Evolutionary conservation across 2,329 filamentous ascomycete genomes (phyloP), one percentile per base, ranked within the genome.

Genomic region (Nigrospora oryzae): DNA sequence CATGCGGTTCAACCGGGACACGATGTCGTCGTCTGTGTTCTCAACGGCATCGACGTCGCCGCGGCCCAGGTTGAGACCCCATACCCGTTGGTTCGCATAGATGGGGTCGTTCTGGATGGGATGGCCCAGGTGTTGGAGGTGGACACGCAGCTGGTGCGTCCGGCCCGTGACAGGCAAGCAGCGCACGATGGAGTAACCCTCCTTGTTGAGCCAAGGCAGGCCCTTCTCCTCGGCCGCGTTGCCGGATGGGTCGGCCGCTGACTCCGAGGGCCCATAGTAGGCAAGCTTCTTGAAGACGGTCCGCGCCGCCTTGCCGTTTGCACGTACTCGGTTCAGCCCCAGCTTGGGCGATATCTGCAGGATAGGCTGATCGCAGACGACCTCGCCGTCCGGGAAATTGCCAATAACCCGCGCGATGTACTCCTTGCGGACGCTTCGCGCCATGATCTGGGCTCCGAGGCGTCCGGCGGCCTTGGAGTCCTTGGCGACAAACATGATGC

Each of bases 401-500:
- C 93, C 93, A 52, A 86, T 86, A 11, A 97, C 93, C 35, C 93
- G 78, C 3, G 91, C 91, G 19, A 98, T 74, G 58, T 98, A 98
- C 63, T 98, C 93, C 63, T 98, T 98, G 55, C 89, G 83, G 34
- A 98, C 87, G 0, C 84, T 91, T 33, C 93, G 77, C 5, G 77
- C 77, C 53, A 81, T 78, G 47, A 98, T 87, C 63, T 95, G 86
- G 36, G 74, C 68, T 44, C 83, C 81, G 53, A 98, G 75, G 31
- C 74, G 73, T 51, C 91, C 88, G 1, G 93, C 91, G 0, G 86
- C 87, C 56, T 81, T 79, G 34, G 83, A 74, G 51, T 87, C 82
- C 67, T 98, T 98, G 28, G 85, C 93, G 55, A 98, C 83, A 63
- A 98, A 98, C 91, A 98, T 97, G 61, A 98, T 86, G 40, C 93